These are phyloP conservation scores for Solanum sejunctum DNA, from an alignment of 257 asterid genomes.

Conservation along the genomic window DNA sequence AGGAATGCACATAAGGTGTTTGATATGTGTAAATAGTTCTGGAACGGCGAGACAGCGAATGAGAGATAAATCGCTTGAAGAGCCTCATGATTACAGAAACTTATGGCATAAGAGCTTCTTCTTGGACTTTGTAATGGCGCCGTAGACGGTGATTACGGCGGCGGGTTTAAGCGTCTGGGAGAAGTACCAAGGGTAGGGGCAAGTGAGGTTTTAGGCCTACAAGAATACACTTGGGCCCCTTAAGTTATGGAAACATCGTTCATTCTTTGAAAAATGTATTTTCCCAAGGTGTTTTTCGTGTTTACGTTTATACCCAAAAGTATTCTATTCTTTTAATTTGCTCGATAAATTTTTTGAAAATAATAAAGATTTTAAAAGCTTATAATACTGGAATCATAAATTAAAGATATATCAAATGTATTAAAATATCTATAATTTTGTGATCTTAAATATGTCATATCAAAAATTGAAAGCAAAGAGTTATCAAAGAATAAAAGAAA, in stretches of 20 bases:
- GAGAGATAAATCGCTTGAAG: background rate
- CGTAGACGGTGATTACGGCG: background rate
- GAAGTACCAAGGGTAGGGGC: background rate
- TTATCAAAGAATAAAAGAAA: too few relatives aligned
- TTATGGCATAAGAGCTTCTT: background rate
- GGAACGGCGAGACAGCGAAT: conserved; percentile 17
- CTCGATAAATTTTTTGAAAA: too few relatives aligned
- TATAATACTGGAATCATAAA: too few relatives aligned
- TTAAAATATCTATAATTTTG: too few relatives aligned
- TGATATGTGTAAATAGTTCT: conserved; percentile 10
- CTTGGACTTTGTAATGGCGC: background rate
- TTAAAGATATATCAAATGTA: too few relatives aligned
- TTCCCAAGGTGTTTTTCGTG: background rate
- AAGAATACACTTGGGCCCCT: background rate
- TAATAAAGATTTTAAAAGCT: too few relatives aligned
- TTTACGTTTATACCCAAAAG: background rate
- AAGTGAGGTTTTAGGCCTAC: background rate
- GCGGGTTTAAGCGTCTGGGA: background rate
- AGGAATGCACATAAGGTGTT: background rate
- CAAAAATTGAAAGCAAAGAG: too few relatives aligned
- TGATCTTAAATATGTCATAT: too few relatives aligned
- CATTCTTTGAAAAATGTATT: background rate
- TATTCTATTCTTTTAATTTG: too few relatives aligned
- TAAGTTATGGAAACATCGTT: background rate
- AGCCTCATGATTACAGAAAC: background rate